Percentiles rank a stretch among this genome's conserved stretches.
These are phyloP conservation scores for Penicillium salamii DNA, from an alignment of 495 filamentous ascomycete genomes.

Conservation along the genomic window DNA sequence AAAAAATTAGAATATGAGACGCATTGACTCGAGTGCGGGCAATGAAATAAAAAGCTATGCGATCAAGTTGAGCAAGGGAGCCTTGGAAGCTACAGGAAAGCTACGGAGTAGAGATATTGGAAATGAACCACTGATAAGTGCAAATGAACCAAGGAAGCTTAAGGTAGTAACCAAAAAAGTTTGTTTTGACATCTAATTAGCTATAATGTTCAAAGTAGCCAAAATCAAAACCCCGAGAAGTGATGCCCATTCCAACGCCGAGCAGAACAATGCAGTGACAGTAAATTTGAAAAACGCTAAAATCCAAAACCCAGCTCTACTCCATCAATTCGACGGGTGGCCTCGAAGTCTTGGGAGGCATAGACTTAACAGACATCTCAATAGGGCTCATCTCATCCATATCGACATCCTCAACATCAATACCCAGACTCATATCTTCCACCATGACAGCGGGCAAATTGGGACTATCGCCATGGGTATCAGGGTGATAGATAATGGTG, in stretches of 20 bases:
- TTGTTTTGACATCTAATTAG: neutral
- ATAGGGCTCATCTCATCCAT: constrained; percentile 38
- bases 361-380: constrained; percentile 49
- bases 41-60: neutral
- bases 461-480: constrained; percentile 71
- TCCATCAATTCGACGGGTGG: constrained; percentile 92
- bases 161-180: neutral
- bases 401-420: constrained; percentile 35
- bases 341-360: constrained; percentile 70
- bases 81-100: no score
- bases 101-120: no score
- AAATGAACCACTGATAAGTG: no score
- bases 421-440: constrained; percentile 74
- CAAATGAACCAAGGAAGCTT: no score
- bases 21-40: neutral
- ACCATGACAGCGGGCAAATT: constrained; percentile 85
- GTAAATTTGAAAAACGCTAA: constrained; percentile 17
- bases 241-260: constrained; percentile 6
- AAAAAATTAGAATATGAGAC: neutral
- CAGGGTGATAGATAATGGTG: constrained; percentile 73
- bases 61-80: no score
- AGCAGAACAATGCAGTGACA: constrained; percentile 2
- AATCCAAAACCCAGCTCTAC: constrained; percentile 11
- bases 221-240: neutral
- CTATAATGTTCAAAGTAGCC: neutral